A percentile compares a stretch with the other conserved stretches of the same genome.
These are phyloP conservation scores for Alternaria brassicae DNA, from an alignment of 2,329 filamentous ascomycete genomes.

Conservation along the genomic window DNA sequence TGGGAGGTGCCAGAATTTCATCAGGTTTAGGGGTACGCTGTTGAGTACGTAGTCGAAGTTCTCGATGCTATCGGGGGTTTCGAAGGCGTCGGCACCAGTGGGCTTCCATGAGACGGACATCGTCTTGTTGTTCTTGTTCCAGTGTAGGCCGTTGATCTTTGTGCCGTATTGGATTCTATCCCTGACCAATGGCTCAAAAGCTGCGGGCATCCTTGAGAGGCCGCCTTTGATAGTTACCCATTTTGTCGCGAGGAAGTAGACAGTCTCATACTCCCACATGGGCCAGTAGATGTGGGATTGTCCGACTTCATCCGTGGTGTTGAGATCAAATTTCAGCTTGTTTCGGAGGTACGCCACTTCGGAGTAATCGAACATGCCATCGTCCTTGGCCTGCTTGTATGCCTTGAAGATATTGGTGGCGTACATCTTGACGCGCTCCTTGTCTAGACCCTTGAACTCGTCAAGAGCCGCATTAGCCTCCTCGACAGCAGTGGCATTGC, in stretches of 20 bases:
- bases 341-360: conserved; percentile 63
- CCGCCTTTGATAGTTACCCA: conserved; percentile 69
- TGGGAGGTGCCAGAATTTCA: conserved; percentile 66
- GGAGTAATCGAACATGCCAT: conserved; percentile 66
- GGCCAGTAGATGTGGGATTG: conserved; percentile 53
- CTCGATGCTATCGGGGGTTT: conserved; percentile 50
- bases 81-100: conserved; percentile 20
- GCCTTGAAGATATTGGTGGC: conserved; percentile 55
- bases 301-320: conserved; percentile 55
- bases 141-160: conserved; percentile 63
- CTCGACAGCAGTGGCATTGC: conserved; percentile 20
- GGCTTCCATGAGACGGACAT: conserved; percentile 60
- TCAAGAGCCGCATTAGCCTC: conserved; percentile 20
- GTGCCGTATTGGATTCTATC: conserved; percentile 62
- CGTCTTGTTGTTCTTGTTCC: conserved; percentile 56
- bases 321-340: conserved; percentile 57
- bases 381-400: conserved; percentile 59
- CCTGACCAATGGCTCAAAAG: conserved; percentile 66
- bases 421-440: conserved; percentile 45
- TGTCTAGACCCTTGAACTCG: conserved; percentile 20
- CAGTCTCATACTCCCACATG: conserved; percentile 54
- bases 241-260: conserved; percentile 64
- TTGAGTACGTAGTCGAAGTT: conserved; percentile 70
- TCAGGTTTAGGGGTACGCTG: conserved; percentile 66
- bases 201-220: conserved; percentile 62